Evolutionary conservation across 148 eudicot species (phyloP).

Genomic region (Vaccinium corymbosum): DNA sequence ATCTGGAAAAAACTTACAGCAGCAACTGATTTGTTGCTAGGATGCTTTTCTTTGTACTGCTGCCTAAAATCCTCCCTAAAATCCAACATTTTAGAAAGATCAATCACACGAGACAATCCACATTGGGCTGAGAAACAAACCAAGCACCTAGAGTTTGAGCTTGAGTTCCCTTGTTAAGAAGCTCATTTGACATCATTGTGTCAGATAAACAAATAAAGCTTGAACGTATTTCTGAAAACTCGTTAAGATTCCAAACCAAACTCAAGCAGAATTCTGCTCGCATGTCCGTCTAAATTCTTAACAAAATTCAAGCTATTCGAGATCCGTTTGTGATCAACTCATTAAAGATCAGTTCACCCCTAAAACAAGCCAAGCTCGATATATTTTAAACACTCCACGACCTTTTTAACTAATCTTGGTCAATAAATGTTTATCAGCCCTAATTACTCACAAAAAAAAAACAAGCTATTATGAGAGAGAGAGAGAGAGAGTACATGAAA

Average conservation of each 20-base stretch:
- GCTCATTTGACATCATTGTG: background rate
- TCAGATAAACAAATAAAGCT: background rate
- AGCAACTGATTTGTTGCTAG: conserved; percentile 33
- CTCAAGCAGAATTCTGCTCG: background rate
- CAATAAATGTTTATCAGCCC: too few species aligned
- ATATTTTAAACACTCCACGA: background rate
- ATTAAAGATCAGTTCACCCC: background rate
- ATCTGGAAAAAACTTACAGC: conserved; percentile 12
- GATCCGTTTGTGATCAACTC: background rate
- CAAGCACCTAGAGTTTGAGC: background rate
- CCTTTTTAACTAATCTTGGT: too few species aligned
- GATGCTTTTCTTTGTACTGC: conserved; percentile 33
- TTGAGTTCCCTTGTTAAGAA: background rate
- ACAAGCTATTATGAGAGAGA: background rate
- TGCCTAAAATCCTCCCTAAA: conserved; percentile 42
- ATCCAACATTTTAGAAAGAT: background rate
- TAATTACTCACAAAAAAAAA: too few species aligned
- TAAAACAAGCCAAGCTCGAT: too few species aligned
- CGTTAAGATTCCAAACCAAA: background rate
- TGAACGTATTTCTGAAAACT: background rate
- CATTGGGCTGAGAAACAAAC: background rate
- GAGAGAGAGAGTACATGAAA: conserved; percentile 27
- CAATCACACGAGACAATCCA: background rate
- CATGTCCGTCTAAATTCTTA: background rate
- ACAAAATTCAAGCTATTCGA: background rate